Percentiles rank a stretch among this genome's conserved stretches.
Evolutionary conservation across 331 rosid genomes (phyloP).

Genomic region (Dryas integrifolia): DNA sequence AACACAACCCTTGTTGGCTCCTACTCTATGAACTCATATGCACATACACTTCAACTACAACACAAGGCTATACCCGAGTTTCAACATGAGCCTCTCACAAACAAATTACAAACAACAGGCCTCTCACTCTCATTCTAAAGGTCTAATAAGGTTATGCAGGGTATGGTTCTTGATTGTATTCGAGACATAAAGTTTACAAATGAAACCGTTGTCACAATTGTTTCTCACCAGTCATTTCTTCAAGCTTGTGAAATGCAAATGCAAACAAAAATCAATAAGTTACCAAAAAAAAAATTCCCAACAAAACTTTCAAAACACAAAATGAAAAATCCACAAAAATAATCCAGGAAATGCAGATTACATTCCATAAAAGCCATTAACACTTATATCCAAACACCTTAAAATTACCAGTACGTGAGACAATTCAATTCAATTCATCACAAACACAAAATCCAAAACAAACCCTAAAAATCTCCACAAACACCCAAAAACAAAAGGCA

Average conservation of each 20-base stretch:
- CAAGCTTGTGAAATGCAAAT: background rate
- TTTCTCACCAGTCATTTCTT: background rate
- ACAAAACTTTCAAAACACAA: background rate
- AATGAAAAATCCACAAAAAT: background rate
- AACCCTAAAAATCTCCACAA: constrained; percentile 26
- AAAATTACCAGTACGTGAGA: constrained; percentile 34
- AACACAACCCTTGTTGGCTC: too few relatives aligned
- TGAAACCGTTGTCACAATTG: background rate
- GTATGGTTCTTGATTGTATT: background rate
- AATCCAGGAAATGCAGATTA: constrained; percentile 10
- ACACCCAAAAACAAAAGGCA: constrained; percentile 7
- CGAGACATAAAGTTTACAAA: background rate
- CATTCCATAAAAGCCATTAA: constrained; percentile 17
- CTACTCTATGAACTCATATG: too few relatives aligned
- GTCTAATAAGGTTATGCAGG: too few relatives aligned
- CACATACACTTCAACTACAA: too few relatives aligned
- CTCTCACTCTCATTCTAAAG: too few relatives aligned
- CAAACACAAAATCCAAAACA: constrained; percentile 29
- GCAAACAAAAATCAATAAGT: background rate
- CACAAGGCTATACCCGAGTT: too few relatives aligned
- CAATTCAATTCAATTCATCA: constrained; percentile 36
- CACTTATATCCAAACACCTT: constrained; percentile 12
- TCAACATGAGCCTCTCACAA: too few relatives aligned
- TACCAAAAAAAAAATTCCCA: background rate
- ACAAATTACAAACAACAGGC: too few relatives aligned